Conservation (phyloP, 768 basidiomycete species). For the Tricholoma terreum region DNA sequence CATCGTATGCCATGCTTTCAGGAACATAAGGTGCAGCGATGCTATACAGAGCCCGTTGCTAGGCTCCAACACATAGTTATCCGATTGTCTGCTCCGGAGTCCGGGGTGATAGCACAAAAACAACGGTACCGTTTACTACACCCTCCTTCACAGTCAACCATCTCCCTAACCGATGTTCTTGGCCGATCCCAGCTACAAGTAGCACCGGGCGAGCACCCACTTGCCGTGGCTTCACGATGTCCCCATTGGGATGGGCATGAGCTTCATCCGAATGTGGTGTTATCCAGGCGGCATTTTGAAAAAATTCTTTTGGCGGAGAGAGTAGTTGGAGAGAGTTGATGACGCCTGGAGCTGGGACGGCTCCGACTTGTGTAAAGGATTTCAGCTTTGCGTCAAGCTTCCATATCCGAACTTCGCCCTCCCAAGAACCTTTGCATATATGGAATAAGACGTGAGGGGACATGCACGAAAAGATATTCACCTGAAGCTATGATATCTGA, state of each 20-base stretch:
- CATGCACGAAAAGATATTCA: conserved; percentile 22
- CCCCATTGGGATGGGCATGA: not conserved
- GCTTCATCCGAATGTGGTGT: not conserved
- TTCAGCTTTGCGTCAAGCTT: conserved; percentile 76
- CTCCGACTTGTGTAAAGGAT: conserved; percentile 68
- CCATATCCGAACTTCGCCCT: conserved; percentile 88
- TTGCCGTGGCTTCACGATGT: conserved; percentile 14
- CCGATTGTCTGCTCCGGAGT: conserved; percentile 16
- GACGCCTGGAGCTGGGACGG: conserved; percentile 68
- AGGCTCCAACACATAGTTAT: not conserved
- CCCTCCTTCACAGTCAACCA: conserved; percentile 82
- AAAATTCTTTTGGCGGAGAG: conserved; percentile 47
- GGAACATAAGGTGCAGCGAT: not conserved
- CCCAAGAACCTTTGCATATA: conserved; percentile 77
- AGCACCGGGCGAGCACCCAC: conserved; percentile 37
- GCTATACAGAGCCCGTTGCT: not conserved
- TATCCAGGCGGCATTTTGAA: conserved; percentile 35
- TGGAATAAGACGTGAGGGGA: conserved; percentile 1
- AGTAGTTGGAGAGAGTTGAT: conserved; percentile 89
- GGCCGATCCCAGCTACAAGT: conserved; percentile 77
- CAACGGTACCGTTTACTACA: conserved; percentile 67
- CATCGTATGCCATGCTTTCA: too few species aligned
- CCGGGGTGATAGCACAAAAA: conserved; percentile 54
- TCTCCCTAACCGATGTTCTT: conserved; percentile 87
- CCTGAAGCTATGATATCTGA: conserved; percentile 91